Conservation (phyloP, 805 yeast genomes). For the Cyberlindnera petersonii region DNA sequence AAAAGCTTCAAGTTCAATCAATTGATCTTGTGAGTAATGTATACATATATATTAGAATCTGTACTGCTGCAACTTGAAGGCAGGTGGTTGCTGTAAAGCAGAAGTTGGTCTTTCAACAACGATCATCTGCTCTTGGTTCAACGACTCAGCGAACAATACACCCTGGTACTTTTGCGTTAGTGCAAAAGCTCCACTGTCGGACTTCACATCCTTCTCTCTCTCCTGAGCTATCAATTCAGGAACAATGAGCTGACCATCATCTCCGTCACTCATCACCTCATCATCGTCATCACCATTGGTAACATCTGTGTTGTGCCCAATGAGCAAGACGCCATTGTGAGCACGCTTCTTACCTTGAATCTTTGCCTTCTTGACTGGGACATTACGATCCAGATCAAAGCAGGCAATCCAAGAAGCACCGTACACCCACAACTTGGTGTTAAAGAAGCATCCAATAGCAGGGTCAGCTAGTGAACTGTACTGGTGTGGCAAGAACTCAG, state of each 20-base stretch:
- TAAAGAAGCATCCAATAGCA: slow-evolving; percentile 64
- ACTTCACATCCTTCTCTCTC: slow-evolving; percentile 24
- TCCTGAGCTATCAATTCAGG: slow-evolving; percentile 28
- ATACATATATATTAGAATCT: slow-evolving; percentile 32
- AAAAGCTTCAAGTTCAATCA: neutral
- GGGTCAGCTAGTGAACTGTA: slow-evolving; percentile 56
- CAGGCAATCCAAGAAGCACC: slow-evolving; percentile 79
- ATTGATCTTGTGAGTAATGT: too few species aligned
- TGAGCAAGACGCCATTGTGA: slow-evolving; percentile 39
- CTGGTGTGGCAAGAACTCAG: slow-evolving; percentile 68
- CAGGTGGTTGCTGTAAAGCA: slow-evolving; percentile 54
- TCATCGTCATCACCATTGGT: slow-evolving; percentile 22
- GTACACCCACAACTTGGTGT: slow-evolving; percentile 71
- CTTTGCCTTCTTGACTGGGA: slow-evolving; percentile 39
- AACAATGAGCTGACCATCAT: slow-evolving; percentile 19
- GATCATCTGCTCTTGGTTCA: slow-evolving; percentile 35
- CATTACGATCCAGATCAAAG: slow-evolving; percentile 58
- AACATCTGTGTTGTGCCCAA: slow-evolving; percentile 37
- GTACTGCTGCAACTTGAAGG: slow-evolving; percentile 59
- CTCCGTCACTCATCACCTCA: slow-evolving; percentile 27
- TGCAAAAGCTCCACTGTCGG: slow-evolving; percentile 53
- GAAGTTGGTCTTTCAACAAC: slow-evolving; percentile 74
- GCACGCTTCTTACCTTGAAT: slow-evolving; percentile 34
- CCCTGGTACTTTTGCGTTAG: slow-evolving; percentile 73
- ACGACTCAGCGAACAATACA: slow-evolving; percentile 50